Base-by-base conservation (phyloP, 2,329 filamentous ascomycete genomes). In the Nothopassalora personata region DNA sequence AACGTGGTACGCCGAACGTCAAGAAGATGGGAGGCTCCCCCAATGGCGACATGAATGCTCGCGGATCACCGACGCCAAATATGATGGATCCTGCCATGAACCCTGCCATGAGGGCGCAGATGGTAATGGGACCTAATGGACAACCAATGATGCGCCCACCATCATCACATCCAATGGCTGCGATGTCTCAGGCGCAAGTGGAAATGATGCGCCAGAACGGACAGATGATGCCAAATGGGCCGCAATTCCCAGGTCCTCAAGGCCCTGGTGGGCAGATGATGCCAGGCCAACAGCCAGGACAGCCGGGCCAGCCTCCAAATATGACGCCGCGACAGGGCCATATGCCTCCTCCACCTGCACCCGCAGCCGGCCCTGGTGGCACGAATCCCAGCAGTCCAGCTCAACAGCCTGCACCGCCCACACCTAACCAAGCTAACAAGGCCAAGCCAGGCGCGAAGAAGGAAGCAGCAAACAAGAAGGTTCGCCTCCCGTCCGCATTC, bases 1-100 rank as follows among this genome's bases (percentile, higher is more conserved):
- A 90, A 79, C 86, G 89, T 53, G 85, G 85, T 53, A 89, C 87
- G 28, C 87, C 88, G 28, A 88, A 90, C 73, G 86, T 91, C 81
- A 83, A 83, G 67, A 83, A 83, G 59, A 82, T 82, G 39, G 85
- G 82, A 57, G 85, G 90, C 64, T 86, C 89, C 62, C 86, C 87
- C 2, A 89, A 90, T 52, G 87, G 84, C 13, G 69, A 86, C 82
- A 77, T 89, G 83, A 60, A 83, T 80, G 74, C 81, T 58, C 80
- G 84, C 62, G 80, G 77, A 60, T 86, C 84, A n/a, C 84, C 84
- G 36, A 80, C 80, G 46, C 81, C 83, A 5, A 82, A 83, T 74
- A 83, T 85, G 67, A 83, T 83, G 69, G 79, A 79, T 28, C 75
- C 74, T 9, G 74, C 73, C 30, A 74, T 77, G 70, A 64, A 63